Evolutionary conservation across 306 rosid species (phyloP).

Genomic region (Dryas drummondii): DNA sequence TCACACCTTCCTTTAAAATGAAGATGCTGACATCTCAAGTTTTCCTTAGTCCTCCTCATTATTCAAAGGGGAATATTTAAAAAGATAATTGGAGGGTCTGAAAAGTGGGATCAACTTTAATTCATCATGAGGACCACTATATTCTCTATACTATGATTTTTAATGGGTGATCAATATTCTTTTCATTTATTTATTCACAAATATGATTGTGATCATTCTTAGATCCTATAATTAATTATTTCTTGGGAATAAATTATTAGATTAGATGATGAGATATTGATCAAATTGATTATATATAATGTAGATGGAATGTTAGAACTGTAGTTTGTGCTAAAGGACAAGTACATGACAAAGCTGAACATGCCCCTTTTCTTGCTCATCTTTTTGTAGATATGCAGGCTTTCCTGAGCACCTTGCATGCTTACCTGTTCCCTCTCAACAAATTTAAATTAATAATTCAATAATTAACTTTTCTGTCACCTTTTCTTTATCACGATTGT

Average conservation of each 20-base stretch:
- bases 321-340: slow-evolving; percentile 40
- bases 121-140: not conserved
- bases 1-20: slow-evolving; percentile 40
- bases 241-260: slow-evolving; percentile 24
- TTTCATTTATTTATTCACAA: slow-evolving; percentile 22
- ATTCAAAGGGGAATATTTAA: slow-evolving; percentile 11
- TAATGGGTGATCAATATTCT: slow-evolving; percentile 24
- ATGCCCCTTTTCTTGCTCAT: slow-evolving; percentile 45
- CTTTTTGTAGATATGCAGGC: slow-evolving; percentile 69
- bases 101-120: slow-evolving; percentile 29
- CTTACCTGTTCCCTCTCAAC: slow-evolving; percentile 53
- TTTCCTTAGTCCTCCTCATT: slow-evolving; percentile 28
- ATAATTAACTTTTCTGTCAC: slow-evolving; percentile 23
- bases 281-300: not conserved
- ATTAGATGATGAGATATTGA: slow-evolving; percentile 10
- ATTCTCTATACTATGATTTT: not conserved
- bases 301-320: slow-evolving; percentile 24
- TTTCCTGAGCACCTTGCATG: slow-evolving; percentile 65
- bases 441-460: slow-evolving; percentile 26
- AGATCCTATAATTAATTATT: slow-evolving; percentile 3
- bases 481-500: slow-evolving; percentile 35
- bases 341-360: slow-evolving; percentile 45
- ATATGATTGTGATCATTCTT: slow-evolving; percentile 17
- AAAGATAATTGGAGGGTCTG: slow-evolving; percentile 5
- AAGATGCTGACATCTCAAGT: slow-evolving; percentile 60